Base-by-base conservation (phyloP, 257 asterid genomes). In the Nicotiana paniculata region DNA sequence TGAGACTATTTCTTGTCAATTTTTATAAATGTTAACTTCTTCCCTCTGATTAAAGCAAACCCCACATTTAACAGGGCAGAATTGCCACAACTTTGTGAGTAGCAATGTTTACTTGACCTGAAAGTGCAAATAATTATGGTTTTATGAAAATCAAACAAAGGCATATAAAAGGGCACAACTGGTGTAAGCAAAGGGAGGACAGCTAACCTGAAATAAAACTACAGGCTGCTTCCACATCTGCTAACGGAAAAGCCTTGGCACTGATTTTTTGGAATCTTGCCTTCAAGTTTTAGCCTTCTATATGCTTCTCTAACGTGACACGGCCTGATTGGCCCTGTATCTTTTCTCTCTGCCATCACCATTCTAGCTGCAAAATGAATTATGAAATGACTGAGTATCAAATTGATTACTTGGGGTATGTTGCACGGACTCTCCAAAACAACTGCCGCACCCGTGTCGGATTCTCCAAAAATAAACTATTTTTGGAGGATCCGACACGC, bases 281-380 rank as follows among this genome's bases (percentile, higher is more conserved):
- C 98, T 61, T 93, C 99, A 51, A 90, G 91, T 83, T 94, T 96
- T n/a, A 94, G 68, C 84, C 98, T 91, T 87, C 98, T 88, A 37
- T 93, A 96, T 57, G 99, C 96, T 90, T 96, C 98, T 84, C 99
- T 90, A 80, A 96, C 86, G 88, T 93, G 99, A 89, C 98, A 93
- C 32, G 99, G 99, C 89, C 99, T 91, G 80, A 96, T 93, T 76
- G 99, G 97, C 77, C 99, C 98, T 3, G 91, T 75, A 77, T 96
- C 97, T 66, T 68, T 85, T 80, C 99, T 89, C 89, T 94, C 97
- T 2, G 91, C 77, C 99, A 96, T 96, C 76, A 96, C 97, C 28
- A 89, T 79, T 86, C 93, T 88, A 21, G 97, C 97, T 91, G 97
- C 94, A 91, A 81, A 46, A 76, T 30, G n/a, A 48, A 74, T 74